Conservation (phyloP, 306 rosid genomes). For the Mucuna pruriens region DNA sequence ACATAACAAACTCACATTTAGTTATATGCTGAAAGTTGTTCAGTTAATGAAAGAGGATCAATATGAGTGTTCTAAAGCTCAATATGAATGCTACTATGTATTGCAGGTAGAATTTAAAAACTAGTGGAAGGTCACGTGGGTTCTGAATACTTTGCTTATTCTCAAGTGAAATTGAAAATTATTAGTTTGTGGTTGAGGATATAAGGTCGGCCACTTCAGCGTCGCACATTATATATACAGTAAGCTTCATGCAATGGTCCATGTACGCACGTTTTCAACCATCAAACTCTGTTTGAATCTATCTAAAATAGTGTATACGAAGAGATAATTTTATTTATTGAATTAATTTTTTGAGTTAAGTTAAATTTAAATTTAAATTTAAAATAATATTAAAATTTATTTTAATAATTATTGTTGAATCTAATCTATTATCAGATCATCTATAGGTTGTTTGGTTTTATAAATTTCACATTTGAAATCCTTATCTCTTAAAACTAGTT, state of each 20-base stretch:
- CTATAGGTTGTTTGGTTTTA: too few relatives aligned
- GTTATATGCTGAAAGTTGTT: not conserved
- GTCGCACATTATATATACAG: not conserved
- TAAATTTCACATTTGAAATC: too few relatives aligned
- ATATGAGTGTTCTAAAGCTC: not conserved
- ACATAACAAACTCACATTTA: not conserved
- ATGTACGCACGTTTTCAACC: not conserved
- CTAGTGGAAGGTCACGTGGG: conserved; percentile 28
- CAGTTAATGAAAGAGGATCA: not conserved
- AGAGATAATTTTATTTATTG: too few relatives aligned
- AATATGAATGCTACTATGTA: not conserved
- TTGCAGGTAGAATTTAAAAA: not conserved
- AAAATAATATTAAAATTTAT: too few relatives aligned
- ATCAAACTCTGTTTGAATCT: too few relatives aligned
- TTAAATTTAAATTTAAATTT: too few relatives aligned
- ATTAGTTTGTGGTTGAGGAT: conserved; percentile 5
- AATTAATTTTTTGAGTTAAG: too few relatives aligned
- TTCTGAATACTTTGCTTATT: conserved; percentile 18
- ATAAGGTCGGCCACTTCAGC: conserved; percentile 20
- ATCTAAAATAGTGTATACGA: too few relatives aligned
- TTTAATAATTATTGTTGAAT: too few relatives aligned
- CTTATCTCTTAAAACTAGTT: too few relatives aligned
- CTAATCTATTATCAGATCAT: too few relatives aligned
- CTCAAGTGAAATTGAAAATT: not conserved
- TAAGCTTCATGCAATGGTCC: conserved; percentile 26